Base-by-base conservation (phyloP, 495 filamentous ascomycete genomes). In the Daldinia bambusicola region DNA sequence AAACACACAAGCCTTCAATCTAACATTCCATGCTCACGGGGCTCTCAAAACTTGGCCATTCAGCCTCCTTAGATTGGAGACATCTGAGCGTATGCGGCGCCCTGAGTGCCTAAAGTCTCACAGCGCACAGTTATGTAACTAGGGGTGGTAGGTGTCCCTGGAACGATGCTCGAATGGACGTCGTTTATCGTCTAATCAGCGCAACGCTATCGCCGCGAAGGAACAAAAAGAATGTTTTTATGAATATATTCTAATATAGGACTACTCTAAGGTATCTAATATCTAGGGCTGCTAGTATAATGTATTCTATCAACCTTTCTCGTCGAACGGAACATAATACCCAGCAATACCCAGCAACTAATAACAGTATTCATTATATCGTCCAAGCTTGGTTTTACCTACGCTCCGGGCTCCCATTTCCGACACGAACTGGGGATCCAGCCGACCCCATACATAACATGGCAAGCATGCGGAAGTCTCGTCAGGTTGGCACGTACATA, bases 1-100 rank as follows among this genome's bases (percentile, higher is more conserved):
- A n/a, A 52, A 31, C 22, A 31, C 22, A 31, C 12, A 5, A 20
- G 22, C 50, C 50, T 52, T 52, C 50, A 52, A 52, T 52, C 50
- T 52, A 30, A 52, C 30, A 52, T 12, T 10, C 26, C 22, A 52
- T 45, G 50, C 30, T n/a, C 10, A 52, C 26, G 50, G 26, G 50
- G 50, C 50, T 26, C 9, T 52, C n/a, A n/a, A 45, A 45, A 18
- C 41, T 18, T 18, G 16, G 41, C 10, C 16, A 18, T 20, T 45
- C 41, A 20, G 41, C 41, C 41, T 45, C 41, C n/a, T 18, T 20
- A 45, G n/a, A n/a, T 16, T 45, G 41, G 41, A 45, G 41, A 45
- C 41, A 22, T 45, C 41, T 20, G 41, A 45, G 41, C 41, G n/a
- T 45, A 36, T 36, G 34, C 34, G 34, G 1, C 34, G 34, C 41